Evolutionary conservation across 108 stramenopile species (phyloP), one percentile per base, ranked within the genome.

Genomic region (Pseudonitzschia pungens): DNA sequence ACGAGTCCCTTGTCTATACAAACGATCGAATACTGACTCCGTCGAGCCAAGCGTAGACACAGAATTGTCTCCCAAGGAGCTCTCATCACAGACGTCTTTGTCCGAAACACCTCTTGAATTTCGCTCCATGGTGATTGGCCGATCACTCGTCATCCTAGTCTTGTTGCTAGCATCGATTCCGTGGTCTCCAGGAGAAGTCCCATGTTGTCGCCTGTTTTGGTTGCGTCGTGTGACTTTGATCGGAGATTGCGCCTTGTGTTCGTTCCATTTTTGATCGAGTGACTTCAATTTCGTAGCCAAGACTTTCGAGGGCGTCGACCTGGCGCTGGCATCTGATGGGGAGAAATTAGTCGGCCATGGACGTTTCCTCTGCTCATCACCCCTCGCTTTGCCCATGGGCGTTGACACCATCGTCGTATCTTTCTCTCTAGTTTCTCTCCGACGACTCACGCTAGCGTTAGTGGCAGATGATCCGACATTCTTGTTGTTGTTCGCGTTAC

Each of bases 11-110:
- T 62, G 60, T 21, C 41, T 31, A 33, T 77, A 71, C 16, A 77
- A 53, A 31, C 76, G 76, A 54, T 77, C 76, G 36, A 77, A 77
- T 14, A 77, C 76, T n/a, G 66, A 68, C 55, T 77, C 76, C 20
- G 42, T 55, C 55, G 66, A 65, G 56, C 67, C 43, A 31, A 71
- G 70, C 15, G 76, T 77, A 6, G 76, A 77, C 36, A 71, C 70
- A 14, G 70, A 70, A 32, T 58, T 63, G 0, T 44, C 64, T 43
- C 76, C 76, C 40, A 71, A 29, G 22, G 64, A 71, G 33, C 31
- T 7, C 24, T 71, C 29, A 28, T 52, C 52, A 45, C 15, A 9
- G 10, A 9, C 32, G 28, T 55, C 54, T 48, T 48, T 14, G 45
- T 18, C 45, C 16, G 10, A 52, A 29, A 18, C 29, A 11, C 26